These are phyloP conservation scores for Cutaneotrichosporon sp. DNA, from an alignment of 1,284 basidiomycete species.

Conservation along the genomic window DNA sequence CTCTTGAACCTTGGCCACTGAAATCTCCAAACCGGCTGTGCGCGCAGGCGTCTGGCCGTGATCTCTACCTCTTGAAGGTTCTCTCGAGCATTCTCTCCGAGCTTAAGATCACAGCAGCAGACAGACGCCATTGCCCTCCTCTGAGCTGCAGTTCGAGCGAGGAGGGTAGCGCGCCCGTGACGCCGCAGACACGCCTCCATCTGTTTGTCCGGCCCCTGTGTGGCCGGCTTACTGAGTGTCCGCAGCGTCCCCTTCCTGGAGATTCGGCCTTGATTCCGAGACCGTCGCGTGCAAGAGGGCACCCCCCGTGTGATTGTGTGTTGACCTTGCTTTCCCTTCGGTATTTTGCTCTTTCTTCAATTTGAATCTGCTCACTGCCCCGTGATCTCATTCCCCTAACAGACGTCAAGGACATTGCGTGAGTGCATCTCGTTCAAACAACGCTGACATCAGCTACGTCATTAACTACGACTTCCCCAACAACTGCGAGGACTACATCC, in stretches of 20 bases:
- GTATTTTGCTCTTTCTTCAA: slow-evolving; percentile 19
- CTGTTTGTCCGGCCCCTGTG: slow-evolving; percentile 7
- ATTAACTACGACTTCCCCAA: slow-evolving; percentile 94
- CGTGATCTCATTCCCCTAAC: slow-evolving; percentile 22
- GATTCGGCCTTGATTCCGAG: slow-evolving; percentile 14
- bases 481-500: slow-evolving; percentile 59
- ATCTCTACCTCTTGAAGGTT: slow-evolving; percentile 5
- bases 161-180: slow-evolving; percentile 10
- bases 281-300: slow-evolving; percentile 24
- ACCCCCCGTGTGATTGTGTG: slow-evolving; percentile 26
- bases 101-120: slow-evolving; percentile 19
- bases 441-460: slow-evolving; percentile 30
- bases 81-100: slow-evolving; percentile 10
- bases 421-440: slow-evolving; percentile 16
- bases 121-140: slow-evolving; percentile 12
- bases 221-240: slow-evolving; percentile 9
- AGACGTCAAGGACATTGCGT: slow-evolving; percentile 53
- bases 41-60: slow-evolving; percentile 9
- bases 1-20: slow-evolving; percentile 20
- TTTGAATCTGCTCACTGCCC: slow-evolving; percentile 27
- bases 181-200: slow-evolving; percentile 9
- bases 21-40: slow-evolving; percentile 13
- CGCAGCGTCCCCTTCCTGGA: slow-evolving; percentile 10
- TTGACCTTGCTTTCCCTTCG: slow-evolving; percentile 20
- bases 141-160: background rate